Evolutionary conservation across 2,329 filamentous ascomycete genomes (phyloP).

Genomic region (Fusarium armeniacum): DNA sequence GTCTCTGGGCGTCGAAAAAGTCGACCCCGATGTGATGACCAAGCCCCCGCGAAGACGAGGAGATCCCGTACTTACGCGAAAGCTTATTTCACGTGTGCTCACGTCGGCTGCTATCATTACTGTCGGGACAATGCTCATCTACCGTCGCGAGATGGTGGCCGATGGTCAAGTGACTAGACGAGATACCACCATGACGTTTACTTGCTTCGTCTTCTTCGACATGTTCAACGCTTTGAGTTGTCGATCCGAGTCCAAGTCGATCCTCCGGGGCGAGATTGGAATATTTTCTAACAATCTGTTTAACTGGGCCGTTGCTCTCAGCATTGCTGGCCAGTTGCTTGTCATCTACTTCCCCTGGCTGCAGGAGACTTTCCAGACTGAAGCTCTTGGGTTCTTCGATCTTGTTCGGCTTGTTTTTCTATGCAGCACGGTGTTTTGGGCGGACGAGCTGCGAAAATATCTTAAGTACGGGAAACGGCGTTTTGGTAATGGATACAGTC

Average conservation of each 20-base stretch:
- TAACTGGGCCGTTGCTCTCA: slow-evolving; percentile 93
- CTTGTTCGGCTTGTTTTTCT: slow-evolving; percentile 79
- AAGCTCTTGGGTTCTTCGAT: slow-evolving; percentile 82
- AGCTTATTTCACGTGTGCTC: slow-evolving; percentile 85
- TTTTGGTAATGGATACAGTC: slow-evolving; percentile 73
- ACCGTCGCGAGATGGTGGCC: slow-evolving; percentile 89
- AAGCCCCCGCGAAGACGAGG: slow-evolving; percentile 86
- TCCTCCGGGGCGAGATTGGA: slow-evolving; percentile 87
- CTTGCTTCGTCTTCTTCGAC: slow-evolving; percentile 98
- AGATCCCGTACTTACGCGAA: slow-evolving; percentile 90
- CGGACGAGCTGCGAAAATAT: slow-evolving; percentile 91
- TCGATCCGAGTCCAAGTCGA: slow-evolving; percentile 89
- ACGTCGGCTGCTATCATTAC: slow-evolving; percentile 92
- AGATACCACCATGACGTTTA: slow-evolving; percentile 99
- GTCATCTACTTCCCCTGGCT: slow-evolving; percentile 97
- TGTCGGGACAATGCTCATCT: slow-evolving; percentile 90
- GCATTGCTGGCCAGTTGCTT: slow-evolving; percentile 85
- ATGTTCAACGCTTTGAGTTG: slow-evolving; percentile 99
- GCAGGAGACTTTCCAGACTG: slow-evolving; percentile 96
- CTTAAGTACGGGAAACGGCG: slow-evolving; percentile 71
- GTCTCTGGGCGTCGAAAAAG: slow-evolving; percentile 93
- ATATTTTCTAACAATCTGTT: slow-evolving; percentile 92
- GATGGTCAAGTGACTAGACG: slow-evolving; percentile 88
- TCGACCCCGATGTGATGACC: slow-evolving; percentile 94
- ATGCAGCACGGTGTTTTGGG: slow-evolving; percentile 94